Evolutionary conservation across 2,329 filamentous ascomycete species (phyloP).

Genomic region (Akanthomyces lecanii): DNA sequence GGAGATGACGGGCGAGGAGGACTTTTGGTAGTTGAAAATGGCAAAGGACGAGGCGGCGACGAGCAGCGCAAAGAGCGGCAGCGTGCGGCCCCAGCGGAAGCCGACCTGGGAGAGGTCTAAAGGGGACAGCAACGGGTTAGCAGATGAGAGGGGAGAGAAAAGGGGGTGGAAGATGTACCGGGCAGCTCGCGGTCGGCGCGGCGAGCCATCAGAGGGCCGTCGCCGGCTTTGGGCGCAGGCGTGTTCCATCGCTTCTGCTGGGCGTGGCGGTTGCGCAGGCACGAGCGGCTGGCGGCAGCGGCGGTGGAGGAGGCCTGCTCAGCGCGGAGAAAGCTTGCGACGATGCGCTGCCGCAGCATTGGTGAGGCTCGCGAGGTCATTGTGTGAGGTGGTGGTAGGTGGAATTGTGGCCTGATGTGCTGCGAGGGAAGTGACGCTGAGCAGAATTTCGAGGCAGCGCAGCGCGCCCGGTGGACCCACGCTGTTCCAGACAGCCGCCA

Average conservation of each 20-base stretch:
- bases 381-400: background rate
- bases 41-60: slow-evolving; percentile 69
- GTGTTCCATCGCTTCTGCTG: slow-evolving; percentile 45
- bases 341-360: slow-evolving; percentile 9
- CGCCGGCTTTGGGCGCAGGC: slow-evolving; percentile 53
- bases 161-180: slow-evolving; percentile 36
- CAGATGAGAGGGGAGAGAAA: background rate
- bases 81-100: slow-evolving; percentile 64
- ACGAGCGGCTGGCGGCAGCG: slow-evolving; percentile 8
- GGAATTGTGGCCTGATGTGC: background rate
- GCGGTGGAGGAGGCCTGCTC: background rate
- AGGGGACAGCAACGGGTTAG: slow-evolving; percentile 9
- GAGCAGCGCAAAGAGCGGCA: slow-evolving; percentile 75
- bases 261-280: slow-evolving; percentile 14
- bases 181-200: slow-evolving; percentile 63
- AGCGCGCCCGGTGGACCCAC: background rate
- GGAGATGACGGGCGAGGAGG: slow-evolving; percentile 78
- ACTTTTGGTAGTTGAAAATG: slow-evolving; percentile 99
- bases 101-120: slow-evolving; percentile 39
- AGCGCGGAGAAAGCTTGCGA: background rate
- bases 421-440: background rate
- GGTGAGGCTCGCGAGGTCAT: slow-evolving; percentile 3
- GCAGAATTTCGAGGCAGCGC: background rate
- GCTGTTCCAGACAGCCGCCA: background rate
- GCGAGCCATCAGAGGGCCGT: slow-evolving; percentile 62